These are phyloP conservation scores for Xenoacremonium recifei DNA, from an alignment of 2,329 filamentous ascomycete species.

Conservation along the genomic window DNA sequence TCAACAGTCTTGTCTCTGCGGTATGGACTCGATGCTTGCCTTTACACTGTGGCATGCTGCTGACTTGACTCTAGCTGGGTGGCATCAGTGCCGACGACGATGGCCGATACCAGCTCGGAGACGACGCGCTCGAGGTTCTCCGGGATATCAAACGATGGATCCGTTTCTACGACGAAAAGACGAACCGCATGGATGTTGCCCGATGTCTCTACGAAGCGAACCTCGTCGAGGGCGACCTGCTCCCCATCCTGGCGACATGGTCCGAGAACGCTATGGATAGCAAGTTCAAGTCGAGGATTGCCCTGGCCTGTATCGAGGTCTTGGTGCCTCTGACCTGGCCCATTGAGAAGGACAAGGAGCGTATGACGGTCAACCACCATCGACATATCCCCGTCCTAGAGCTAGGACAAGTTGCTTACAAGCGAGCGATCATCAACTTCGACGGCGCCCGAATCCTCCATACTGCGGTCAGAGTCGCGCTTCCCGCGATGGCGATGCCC, in stretches of 20 bases:
- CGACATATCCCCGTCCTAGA: slow-evolving; percentile 87
- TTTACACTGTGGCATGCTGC: slow-evolving; percentile 2
- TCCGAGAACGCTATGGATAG: slow-evolving; percentile 69
- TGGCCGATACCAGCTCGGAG: slow-evolving; percentile 82
- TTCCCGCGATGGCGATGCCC: slow-evolving; percentile 81
- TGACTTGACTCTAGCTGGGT: slow-evolving; percentile 64
- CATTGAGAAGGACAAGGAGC: slow-evolving; percentile 71
- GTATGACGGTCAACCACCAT: slow-evolving; percentile 91
- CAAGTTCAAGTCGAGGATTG: slow-evolving; percentile 74
- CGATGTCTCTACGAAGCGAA: slow-evolving; percentile 90
- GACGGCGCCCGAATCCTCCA: slow-evolving; percentile 76
- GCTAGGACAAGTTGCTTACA: slow-evolving; percentile 85
- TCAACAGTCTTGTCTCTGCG: slow-evolving; percentile 90
- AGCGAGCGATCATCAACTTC: slow-evolving; percentile 82
- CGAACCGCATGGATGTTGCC: slow-evolving; percentile 91
- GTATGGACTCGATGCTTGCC: slow-evolving; percentile 54
- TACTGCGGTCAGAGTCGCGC: slow-evolving; percentile 73
- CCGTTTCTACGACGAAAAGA: slow-evolving; percentile 89
- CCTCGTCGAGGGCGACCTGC: slow-evolving; percentile 82
- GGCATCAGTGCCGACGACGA: slow-evolving; percentile 77
- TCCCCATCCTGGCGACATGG: slow-evolving; percentile 86
- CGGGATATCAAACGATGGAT: slow-evolving; percentile 96
- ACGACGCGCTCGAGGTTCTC: slow-evolving; percentile 87
- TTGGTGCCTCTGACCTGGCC: slow-evolving; percentile 95
- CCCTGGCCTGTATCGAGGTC: slow-evolving; percentile 84